phyloP scores from a whole-genome alignment of 2,329 filamentous ascomycete genomes.

The Venturia carpophila region DNA sequence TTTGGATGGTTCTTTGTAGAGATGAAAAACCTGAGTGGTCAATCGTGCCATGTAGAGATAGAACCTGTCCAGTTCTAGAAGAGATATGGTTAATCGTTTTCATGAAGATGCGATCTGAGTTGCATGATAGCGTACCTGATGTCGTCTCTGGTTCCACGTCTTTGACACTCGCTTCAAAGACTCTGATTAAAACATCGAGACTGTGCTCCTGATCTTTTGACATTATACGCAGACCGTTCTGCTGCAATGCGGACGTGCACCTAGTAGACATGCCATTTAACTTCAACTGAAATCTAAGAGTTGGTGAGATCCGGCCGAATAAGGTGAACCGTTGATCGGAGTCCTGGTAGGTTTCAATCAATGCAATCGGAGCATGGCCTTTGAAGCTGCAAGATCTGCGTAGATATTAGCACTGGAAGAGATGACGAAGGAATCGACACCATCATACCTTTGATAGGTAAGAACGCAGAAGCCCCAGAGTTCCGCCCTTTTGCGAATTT shows the following conservation, averaged over 20 bases:
- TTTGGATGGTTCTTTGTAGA: constrained; percentile 29
- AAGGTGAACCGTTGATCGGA: constrained; percentile 29
- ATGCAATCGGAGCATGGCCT: constrained; percentile 31
- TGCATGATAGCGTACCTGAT: constrained; percentile 25
- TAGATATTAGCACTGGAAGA: not conserved
- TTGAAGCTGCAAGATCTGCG: constrained; percentile 32
- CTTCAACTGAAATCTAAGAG: constrained; percentile 32
- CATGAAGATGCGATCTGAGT: not conserved
- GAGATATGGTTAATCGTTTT: not conserved
- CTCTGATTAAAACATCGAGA: constrained; percentile 31
- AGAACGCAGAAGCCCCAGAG: constrained; percentile 36
- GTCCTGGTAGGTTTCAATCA: constrained; percentile 33
- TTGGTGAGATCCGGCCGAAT: constrained; percentile 30
- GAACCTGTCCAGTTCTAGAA: constrained; percentile 29
- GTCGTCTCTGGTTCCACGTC: constrained; percentile 30
- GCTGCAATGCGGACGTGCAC: constrained; percentile 31
- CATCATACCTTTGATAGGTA: constrained; percentile 33
- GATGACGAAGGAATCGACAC: not conserved
- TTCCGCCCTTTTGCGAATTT: constrained; percentile 32
- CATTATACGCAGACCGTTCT: constrained; percentile 35
- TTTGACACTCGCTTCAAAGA: constrained; percentile 31
- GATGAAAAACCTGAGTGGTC: constrained; percentile 31
- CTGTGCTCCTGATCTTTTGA: constrained; percentile 32
- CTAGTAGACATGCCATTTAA: constrained; percentile 32
- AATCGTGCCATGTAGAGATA: constrained; percentile 28